These are phyloP conservation scores for Aureobasidium sp. DNA, from an alignment of 2,329 filamentous ascomycete species.

Conservation along the genomic window DNA sequence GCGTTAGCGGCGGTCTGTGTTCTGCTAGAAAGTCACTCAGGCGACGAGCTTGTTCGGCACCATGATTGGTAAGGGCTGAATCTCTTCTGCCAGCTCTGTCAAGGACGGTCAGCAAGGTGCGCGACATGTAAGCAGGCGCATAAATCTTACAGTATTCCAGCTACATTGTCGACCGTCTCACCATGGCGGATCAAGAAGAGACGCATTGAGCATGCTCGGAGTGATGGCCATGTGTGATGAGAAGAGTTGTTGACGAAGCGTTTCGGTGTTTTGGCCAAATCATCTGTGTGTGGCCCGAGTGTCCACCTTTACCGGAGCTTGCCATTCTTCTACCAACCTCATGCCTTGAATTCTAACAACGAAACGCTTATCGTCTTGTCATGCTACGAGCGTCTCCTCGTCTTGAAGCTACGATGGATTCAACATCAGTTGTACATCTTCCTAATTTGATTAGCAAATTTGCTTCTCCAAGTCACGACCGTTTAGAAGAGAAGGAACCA, in stretches of 20 bases:
- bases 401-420: background rate
- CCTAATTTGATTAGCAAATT: background rate
- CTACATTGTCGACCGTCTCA: slow-evolving; percentile 86
- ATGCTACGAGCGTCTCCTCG: background rate
- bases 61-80: slow-evolving; percentile 74
- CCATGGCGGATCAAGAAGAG: slow-evolving; percentile 79
- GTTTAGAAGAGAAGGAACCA: background rate
- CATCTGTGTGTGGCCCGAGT: slow-evolving; percentile 1
- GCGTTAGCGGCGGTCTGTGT: slow-evolving; percentile 57
- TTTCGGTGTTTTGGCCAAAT: background rate
- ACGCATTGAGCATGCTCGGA: slow-evolving; percentile 39
- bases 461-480: background rate
- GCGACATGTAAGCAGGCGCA: background rate
- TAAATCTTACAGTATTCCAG: slow-evolving; percentile 58
- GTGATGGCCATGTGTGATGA: background rate
- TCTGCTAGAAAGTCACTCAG: slow-evolving; percentile 62
- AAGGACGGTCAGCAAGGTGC: background rate
- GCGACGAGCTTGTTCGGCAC: slow-evolving; percentile 67
- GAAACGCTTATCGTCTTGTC: background rate
- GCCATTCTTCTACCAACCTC: background rate
- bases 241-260: background rate
- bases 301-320: background rate
- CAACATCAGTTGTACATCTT: background rate
- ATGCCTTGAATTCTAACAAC: background rate
- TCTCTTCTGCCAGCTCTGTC: slow-evolving; percentile 70